Percentiles rank a stretch among this genome's conserved stretches.
phyloP scores from a whole-genome alignment of 2,329 filamentous ascomycete genomes.

The Trichoderma koningii region DNA sequence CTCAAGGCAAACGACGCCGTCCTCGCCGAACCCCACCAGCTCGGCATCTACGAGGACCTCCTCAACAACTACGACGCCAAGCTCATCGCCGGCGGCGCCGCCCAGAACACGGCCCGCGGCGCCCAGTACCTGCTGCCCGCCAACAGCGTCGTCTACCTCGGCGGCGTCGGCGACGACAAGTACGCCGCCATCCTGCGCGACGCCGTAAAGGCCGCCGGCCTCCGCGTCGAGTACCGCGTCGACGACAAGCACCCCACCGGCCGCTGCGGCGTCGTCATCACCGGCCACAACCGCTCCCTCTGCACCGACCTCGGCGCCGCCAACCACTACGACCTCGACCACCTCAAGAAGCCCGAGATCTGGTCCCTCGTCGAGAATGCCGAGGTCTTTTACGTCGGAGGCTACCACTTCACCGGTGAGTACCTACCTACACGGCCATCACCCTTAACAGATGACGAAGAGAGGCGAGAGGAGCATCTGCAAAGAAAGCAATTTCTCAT shows the following conservation, averaged over 20 bases:
- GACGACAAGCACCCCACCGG: constrained; percentile 83
- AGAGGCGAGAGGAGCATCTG: background rate
- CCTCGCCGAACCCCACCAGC: constrained; percentile 89
- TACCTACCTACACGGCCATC: no score
- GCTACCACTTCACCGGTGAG: constrained; percentile 84
- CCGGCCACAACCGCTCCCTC: constrained; percentile 91
- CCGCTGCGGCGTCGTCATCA: constrained; percentile 95
- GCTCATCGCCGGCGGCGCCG: constrained; percentile 92
- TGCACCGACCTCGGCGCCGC: constrained; percentile 94
- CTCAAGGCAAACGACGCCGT: constrained; percentile 98
- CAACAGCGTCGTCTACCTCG: constrained; percentile 90
- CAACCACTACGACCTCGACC: constrained; percentile 94
- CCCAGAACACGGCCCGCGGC: constrained; percentile 95
- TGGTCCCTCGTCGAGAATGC: constrained; percentile 91
- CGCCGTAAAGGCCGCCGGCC: constrained; percentile 82
- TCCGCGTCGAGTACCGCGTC: constrained; percentile 92
- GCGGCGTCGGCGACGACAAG: constrained; percentile 93
- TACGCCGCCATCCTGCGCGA: constrained; percentile 86
- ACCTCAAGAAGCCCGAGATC: constrained; percentile 86
- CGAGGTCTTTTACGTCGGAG: constrained; percentile 88
- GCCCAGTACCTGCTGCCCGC: constrained; percentile 92
- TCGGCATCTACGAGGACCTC: constrained; percentile 88
- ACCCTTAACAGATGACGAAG: no score
- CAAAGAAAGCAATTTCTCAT: background rate
- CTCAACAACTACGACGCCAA: constrained; percentile 90